Conservation (phyloP, 2,329 filamentous ascomycete species). For the Emericellopsis atlantica region DNA sequence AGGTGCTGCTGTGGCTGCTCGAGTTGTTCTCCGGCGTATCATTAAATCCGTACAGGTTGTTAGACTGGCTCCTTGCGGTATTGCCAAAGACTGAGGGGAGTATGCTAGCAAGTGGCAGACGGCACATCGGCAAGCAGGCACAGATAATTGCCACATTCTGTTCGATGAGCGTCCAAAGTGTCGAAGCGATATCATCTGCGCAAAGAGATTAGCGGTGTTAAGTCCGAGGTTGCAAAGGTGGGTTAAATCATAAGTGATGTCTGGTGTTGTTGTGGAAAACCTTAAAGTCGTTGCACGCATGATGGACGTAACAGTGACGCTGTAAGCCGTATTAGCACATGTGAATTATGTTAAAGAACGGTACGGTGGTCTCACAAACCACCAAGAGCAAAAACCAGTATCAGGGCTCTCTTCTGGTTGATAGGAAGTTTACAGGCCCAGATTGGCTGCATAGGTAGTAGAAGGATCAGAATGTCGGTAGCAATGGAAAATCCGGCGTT, state of each 20-base stretch:
- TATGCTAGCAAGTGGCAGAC: slow-evolving; percentile 20
- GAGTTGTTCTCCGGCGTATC: slow-evolving; percentile 4
- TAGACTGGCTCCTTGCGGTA: background rate
- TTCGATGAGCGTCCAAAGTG: slow-evolving; percentile 25
- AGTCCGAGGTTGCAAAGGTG: background rate
- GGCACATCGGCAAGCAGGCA: slow-evolving; percentile 25
- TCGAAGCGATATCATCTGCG: slow-evolving; percentile 19
- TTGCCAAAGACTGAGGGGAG: slow-evolving; percentile 18
- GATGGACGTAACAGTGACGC: slow-evolving; percentile 27
- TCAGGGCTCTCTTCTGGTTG: slow-evolving; percentile 25
- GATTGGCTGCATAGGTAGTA: slow-evolving; percentile 32
- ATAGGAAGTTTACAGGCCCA: slow-evolving; percentile 28
- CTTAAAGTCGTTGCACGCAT: slow-evolving; percentile 25
- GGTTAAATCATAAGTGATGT: slow-evolving; percentile 18
- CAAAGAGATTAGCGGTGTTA: slow-evolving; percentile 1
- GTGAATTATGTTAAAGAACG: background rate
- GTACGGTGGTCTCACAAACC: slow-evolving; percentile 19
- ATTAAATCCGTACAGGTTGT: slow-evolving; percentile 5
- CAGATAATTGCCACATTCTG: slow-evolving; percentile 25
- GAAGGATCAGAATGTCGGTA: slow-evolving; percentile 30
- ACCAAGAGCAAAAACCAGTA: slow-evolving; percentile 27
- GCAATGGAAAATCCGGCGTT: slow-evolving; percentile 33
- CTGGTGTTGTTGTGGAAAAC: slow-evolving; percentile 22
- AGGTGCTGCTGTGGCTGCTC: slow-evolving; percentile 9
- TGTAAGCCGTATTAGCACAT: slow-evolving; percentile 1